Conservation (phyloP, 2,329 filamentous ascomycete species). For the Incumbomyces lentus region DNA sequence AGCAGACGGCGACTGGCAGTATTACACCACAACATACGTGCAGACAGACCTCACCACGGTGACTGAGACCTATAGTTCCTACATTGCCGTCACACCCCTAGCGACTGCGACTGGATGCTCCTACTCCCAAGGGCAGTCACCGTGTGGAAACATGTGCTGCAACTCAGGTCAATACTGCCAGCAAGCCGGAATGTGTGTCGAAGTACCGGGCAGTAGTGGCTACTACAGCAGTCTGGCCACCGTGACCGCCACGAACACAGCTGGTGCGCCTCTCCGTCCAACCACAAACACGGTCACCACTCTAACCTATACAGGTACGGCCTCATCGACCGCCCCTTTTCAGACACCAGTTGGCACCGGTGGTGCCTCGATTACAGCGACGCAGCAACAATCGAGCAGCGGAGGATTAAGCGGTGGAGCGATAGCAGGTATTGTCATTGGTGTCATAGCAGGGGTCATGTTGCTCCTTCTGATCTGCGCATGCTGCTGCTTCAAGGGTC, state of each 20-base stretch:
- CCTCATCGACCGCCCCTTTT: slow-evolving; percentile 36
- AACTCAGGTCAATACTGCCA: slow-evolving; percentile 34
- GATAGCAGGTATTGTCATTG: slow-evolving; percentile 43
- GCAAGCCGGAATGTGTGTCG: slow-evolving; percentile 26
- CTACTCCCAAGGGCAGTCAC: slow-evolving; percentile 32
- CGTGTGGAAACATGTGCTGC: slow-evolving; percentile 37
- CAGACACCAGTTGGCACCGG: slow-evolving; percentile 36
- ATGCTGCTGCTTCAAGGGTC: slow-evolving; percentile 34
- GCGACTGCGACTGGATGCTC: slow-evolving; percentile 33
- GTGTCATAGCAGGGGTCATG: slow-evolving; percentile 35
- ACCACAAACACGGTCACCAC: slow-evolving; percentile 35
- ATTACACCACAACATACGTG: slow-evolving; percentile 48
- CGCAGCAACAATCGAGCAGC: slow-evolving; percentile 21
- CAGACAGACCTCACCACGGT: slow-evolving; percentile 45
- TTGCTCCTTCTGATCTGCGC: slow-evolving; percentile 35
- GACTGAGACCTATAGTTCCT: slow-evolving; percentile 44
- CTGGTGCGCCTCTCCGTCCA: slow-evolving; percentile 32
- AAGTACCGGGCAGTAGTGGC: slow-evolving; percentile 23
- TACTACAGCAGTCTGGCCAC: slow-evolving; percentile 29
- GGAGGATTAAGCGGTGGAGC: slow-evolving; percentile 38
- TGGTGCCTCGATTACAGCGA: slow-evolving; percentile 29
- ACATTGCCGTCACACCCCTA: slow-evolving; percentile 13
- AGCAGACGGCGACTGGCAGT: slow-evolving; percentile 37
- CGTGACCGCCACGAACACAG: slow-evolving; percentile 24
- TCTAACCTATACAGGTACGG: slow-evolving; percentile 31